A percentile compares a stretch with the other conserved stretches of the same genome.
Conservation (phyloP, 2,329 filamentous ascomycete genomes). For the Cytospora chrysosperma region DNA sequence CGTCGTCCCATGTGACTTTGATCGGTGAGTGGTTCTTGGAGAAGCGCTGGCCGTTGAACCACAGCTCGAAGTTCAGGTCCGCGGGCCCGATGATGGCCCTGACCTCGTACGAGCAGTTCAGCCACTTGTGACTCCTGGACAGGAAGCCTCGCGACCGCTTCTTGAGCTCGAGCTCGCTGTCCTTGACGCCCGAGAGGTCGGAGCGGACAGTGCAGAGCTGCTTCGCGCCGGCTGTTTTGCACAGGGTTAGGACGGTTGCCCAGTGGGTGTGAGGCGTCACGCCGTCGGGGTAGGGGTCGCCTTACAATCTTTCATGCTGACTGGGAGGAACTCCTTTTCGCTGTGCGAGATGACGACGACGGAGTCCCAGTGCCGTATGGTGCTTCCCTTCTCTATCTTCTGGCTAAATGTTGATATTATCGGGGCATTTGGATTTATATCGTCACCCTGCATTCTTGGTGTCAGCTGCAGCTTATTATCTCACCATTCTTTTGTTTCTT, state of each 20-base stretch:
- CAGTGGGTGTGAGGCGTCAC: background rate
- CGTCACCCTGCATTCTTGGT: slow-evolving; percentile 36
- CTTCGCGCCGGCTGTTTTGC: slow-evolving; percentile 35
- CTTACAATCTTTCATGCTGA: slow-evolving; percentile 39
- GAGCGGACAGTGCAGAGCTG: slow-evolving; percentile 42
- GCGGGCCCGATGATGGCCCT: slow-evolving; percentile 55
- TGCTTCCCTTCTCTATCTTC: slow-evolving; percentile 35
- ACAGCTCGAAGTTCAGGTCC: slow-evolving; percentile 48
- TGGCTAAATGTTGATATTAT: slow-evolving; percentile 37
- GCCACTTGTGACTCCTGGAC: slow-evolving; percentile 37
- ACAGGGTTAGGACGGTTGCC: background rate
- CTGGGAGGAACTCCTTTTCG: slow-evolving; percentile 37
- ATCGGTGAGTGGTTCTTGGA: slow-evolving; percentile 41
- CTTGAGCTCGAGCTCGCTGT: slow-evolving; percentile 36
- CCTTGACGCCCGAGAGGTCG: slow-evolving; percentile 40
- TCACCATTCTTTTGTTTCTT: background rate
- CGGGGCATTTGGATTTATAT: slow-evolving; percentile 36
- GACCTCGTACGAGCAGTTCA: slow-evolving; percentile 46
- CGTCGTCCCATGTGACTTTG: slow-evolving; percentile 36
- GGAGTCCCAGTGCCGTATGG: slow-evolving; percentile 38
- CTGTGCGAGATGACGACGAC: slow-evolving; percentile 41
- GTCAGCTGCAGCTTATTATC: background rate
- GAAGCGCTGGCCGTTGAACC: slow-evolving; percentile 42
- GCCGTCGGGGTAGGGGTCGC: background rate
- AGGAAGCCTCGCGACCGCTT: slow-evolving; percentile 36